Percentiles rank a stretch among this genome's conserved stretches.
These are phyloP conservation scores for Talaromyces trachyspermus DNA, from an alignment of 495 filamentous ascomycete genomes.

Conservation along the genomic window DNA sequence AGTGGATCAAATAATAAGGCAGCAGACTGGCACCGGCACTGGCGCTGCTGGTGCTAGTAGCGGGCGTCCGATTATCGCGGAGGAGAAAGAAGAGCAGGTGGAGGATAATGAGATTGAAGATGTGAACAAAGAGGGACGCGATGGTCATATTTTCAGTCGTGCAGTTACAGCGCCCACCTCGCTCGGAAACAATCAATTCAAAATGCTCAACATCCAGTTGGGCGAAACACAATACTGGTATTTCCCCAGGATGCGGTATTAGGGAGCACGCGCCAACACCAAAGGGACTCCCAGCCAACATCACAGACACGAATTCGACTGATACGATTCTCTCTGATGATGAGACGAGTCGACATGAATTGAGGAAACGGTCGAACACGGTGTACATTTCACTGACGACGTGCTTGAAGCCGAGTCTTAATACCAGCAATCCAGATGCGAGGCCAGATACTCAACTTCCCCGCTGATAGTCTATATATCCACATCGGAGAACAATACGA, in stretches of 20 bases:
- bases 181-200: slow-evolving; percentile 59
- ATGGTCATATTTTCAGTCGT: slow-evolving; percentile 50
- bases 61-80: slow-evolving; percentile 13
- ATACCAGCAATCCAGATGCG: slow-evolving; percentile 21
- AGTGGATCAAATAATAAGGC: neutral
- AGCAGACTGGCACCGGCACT: neutral
- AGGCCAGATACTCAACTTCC: slow-evolving; percentile 36
- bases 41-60: neutral
- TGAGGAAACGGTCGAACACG: slow-evolving; percentile 32
- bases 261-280: slow-evolving; percentile 21
- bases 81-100: slow-evolving; percentile 21
- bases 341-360: neutral
- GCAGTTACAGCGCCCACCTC: slow-evolving; percentile 35
- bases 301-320: slow-evolving; percentile 13
- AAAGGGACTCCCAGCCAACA: slow-evolving; percentile 31
- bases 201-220: slow-evolving; percentile 43
- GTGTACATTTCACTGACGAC: slow-evolving; percentile 77
- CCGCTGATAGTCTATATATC: slow-evolving; percentile 78
- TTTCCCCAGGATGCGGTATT: slow-evolving; percentile 37
- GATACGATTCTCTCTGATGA: neutral
- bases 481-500: slow-evolving; percentile 50
- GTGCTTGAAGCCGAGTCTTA: slow-evolving; percentile 60
- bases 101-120: slow-evolving; percentile 20
- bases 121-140: slow-evolving; percentile 37
- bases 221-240: slow-evolving; percentile 53